phyloP scores from a whole-genome alignment of 176 grass and related monocot genomes.

The Oryza nivara region DNA sequence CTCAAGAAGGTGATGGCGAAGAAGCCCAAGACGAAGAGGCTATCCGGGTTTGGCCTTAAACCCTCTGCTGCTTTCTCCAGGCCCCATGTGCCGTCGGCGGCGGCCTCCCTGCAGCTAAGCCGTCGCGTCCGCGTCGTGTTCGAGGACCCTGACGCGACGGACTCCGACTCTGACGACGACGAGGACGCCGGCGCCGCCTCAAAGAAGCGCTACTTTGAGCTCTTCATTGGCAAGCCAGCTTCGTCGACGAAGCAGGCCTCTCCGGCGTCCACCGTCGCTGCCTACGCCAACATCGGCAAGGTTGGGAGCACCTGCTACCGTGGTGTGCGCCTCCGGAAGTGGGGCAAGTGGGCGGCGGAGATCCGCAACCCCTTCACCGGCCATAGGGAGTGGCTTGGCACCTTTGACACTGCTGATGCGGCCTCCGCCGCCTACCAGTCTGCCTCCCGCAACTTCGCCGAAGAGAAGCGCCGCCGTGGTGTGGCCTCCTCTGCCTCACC shows the following conservation, averaged over 20 bases:
- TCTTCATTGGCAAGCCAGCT: slow-evolving; percentile 43
- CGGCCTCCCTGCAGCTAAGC: not conserved
- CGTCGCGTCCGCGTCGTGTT: slow-evolving; percentile 67
- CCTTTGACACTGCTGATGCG: slow-evolving; percentile 65
- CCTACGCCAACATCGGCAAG: slow-evolving; percentile 10
- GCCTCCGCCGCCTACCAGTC: slow-evolving; percentile 70
- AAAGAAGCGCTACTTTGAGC: slow-evolving; percentile 53
- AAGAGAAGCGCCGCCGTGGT: slow-evolving; percentile 62
- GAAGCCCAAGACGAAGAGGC: slow-evolving; percentile 45
- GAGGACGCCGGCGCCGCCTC: not conserved
- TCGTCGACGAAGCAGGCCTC: not conserved
- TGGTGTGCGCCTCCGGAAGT: slow-evolving; percentile 78
- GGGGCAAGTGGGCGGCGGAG: slow-evolving; percentile 96
- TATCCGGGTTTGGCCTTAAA: slow-evolving; percentile 48
- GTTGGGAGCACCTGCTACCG: slow-evolving; percentile 55
- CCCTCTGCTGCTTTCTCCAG: slow-evolving; percentile 37
- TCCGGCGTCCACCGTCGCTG: slow-evolving; percentile 15
- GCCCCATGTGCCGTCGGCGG: slow-evolving; percentile 1
- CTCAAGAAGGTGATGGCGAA: slow-evolving; percentile 43
- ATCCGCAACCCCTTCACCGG: slow-evolving; percentile 87
- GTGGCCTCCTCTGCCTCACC: not conserved
- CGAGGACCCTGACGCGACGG: slow-evolving; percentile 79
- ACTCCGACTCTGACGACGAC: slow-evolving; percentile 70
- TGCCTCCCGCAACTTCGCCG: slow-evolving; percentile 56
- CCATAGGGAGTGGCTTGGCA: slow-evolving; percentile 86